A percentile compares a stretch with the other conserved stretches of the same genome.
Evolutionary conservation across 495 filamentous ascomycete genomes (phyloP).

Genomic region (Neurospora sp.): DNA sequence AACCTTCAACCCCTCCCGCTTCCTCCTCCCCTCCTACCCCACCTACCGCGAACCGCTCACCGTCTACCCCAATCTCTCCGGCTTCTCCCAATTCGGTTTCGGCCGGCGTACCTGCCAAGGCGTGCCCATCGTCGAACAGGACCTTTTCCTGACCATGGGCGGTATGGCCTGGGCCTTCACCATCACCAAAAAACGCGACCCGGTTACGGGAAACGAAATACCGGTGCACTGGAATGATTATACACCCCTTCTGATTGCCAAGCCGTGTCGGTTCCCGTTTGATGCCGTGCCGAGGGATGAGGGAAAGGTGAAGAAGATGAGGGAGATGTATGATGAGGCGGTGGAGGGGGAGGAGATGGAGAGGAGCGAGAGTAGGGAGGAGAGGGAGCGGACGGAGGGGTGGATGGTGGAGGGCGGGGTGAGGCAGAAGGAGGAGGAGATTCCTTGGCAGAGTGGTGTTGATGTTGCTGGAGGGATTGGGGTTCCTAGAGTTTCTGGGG

Average conservation of each 20-base stretch:
- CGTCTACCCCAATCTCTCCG: conserved; percentile 42
- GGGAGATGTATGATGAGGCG: conserved; percentile 26
- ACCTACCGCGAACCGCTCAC: conserved; percentile 47
- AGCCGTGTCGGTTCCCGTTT: conserved; percentile 38
- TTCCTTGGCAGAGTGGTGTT: neutral
- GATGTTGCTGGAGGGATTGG: neutral
- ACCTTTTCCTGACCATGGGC: conserved; percentile 47
- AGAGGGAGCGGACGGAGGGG: neutral
- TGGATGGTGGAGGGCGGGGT: neutral
- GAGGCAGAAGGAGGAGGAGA: neutral
- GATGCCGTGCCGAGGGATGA: conserved; percentile 29
- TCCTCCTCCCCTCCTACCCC: conserved; percentile 40
- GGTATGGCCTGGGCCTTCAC: conserved; percentile 50
- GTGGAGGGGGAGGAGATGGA: conserved; percentile 18
- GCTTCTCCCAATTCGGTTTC: conserved; percentile 50
- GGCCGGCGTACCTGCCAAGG: conserved; percentile 53
- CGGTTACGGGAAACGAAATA: conserved; percentile 23
- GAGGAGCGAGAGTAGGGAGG: neutral
- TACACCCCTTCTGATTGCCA: conserved; percentile 43
- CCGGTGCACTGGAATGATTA: conserved; percentile 41
- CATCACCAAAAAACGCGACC: conserved; percentile 34
- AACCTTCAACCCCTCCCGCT: conserved; percentile 44
- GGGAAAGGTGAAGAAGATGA: conserved; percentile 18
- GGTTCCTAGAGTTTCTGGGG: neutral
- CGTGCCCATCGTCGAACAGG: conserved; percentile 43